Conservation (phyloP, 257 asterid genomes). For the Solanum pennellii region DNA sequence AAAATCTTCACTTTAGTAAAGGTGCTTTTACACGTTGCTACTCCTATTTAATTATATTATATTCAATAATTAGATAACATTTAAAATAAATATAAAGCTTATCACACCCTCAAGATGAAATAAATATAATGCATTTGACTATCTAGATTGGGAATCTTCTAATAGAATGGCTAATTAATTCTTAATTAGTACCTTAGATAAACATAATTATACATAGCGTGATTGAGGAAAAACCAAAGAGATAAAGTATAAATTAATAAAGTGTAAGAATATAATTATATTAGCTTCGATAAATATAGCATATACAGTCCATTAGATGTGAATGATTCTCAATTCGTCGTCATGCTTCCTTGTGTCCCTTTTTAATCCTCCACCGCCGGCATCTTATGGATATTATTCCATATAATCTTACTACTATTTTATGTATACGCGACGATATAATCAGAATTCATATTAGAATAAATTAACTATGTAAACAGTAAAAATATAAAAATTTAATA, state of each 20-base stretch:
- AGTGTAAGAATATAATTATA: constrained; percentile 1
- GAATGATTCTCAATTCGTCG: constrained; percentile 26
- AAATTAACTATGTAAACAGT: neutral
- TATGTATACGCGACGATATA: neutral
- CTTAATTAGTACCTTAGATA: neutral
- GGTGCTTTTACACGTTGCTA: neutral
- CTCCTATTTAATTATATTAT: neutral
- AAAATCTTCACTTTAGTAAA: neutral
- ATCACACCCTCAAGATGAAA: neutral
- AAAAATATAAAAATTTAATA: neutral
- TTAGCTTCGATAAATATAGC: neutral
- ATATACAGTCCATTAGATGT: constrained; percentile 35
- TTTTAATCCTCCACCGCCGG: neutral
- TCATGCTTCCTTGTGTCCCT: constrained; percentile 4
- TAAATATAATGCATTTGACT: neutral
- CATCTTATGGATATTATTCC: neutral
- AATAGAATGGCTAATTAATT: neutral
- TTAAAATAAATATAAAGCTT: neutral
- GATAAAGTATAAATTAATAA: neutral
- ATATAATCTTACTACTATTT: neutral
- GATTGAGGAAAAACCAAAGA: neutral
- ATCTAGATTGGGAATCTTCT: neutral
- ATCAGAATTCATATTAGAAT: neutral
- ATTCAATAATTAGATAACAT: neutral
- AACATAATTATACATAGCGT: neutral